These are phyloP conservation scores for Hordeum pubiflorum DNA, from an alignment of 202 grass and related monocot species.

Conservation along the genomic window DNA sequence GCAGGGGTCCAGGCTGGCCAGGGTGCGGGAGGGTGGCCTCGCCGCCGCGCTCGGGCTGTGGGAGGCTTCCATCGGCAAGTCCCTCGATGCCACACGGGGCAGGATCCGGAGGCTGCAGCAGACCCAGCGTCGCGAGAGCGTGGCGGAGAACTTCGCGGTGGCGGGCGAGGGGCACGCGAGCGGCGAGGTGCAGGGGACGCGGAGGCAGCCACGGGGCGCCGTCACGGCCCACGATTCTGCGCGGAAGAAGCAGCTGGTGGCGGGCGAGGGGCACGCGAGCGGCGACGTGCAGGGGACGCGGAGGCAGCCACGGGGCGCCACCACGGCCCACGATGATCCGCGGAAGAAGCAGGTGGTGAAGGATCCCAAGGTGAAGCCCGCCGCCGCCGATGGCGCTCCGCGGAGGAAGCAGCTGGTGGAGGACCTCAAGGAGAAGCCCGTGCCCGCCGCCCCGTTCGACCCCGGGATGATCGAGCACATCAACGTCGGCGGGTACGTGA, in stretches of 20 bases:
- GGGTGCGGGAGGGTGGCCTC: not conserved
- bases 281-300: conserved; percentile 2
- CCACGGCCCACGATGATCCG: not conserved
- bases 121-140: not conserved
- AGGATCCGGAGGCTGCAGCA: not conserved
- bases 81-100: not conserved
- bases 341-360: too few relatives aligned
- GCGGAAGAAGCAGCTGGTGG: not conserved
- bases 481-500: not conserved
- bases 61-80: not conserved
- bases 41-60: not conserved
- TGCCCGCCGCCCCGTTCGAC: not conserved
- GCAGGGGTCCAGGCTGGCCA: not conserved
- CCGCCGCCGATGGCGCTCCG: not conserved
- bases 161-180: not conserved
- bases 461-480: conserved; percentile 7
- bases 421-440: not conserved
- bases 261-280: not conserved
- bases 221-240: not conserved
- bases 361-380: not conserved
- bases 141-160: conserved; percentile 2
- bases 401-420: not conserved
- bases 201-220: not conserved
- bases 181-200: conserved; percentile 2
- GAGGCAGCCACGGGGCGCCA: not conserved